A percentile compares a stretch with the other conserved stretches of the same genome.
Evolutionary conservation across 2,329 filamentous ascomycete species (phyloP).

Genomic region (Alternaria novae-zelandiae): DNA sequence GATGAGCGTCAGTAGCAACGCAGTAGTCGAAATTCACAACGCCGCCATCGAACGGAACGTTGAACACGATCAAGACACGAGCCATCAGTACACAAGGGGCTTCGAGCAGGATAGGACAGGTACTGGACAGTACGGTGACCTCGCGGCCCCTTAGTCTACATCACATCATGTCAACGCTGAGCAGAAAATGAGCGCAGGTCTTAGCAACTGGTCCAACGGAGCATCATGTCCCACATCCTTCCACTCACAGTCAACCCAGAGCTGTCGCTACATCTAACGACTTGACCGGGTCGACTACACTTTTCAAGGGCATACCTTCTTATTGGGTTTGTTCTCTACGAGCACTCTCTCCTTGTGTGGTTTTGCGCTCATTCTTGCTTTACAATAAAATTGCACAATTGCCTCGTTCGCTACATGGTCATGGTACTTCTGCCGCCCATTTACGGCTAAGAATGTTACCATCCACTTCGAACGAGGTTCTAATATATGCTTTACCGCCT

Average conservation of each 20-base stretch:
- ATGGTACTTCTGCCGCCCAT: background rate
- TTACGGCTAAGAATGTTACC: background rate
- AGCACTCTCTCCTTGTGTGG: background rate
- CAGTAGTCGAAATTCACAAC: conserved; percentile 5
- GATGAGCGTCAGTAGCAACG: conserved; percentile 14
- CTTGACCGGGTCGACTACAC: background rate
- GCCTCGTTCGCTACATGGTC: background rate
- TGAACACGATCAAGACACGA: conserved; percentile 1
- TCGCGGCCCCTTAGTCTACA: background rate
- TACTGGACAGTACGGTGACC: conserved; percentile 2
- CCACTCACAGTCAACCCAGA: background rate
- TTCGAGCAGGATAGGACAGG: conserved; percentile 1
- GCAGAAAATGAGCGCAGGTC: background rate
- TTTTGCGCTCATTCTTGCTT: background rate
- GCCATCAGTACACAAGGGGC: background rate
- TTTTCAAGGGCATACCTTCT: background rate
- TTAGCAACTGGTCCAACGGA: background rate
- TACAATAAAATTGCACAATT: background rate
- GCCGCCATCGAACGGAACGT: conserved; percentile 1
- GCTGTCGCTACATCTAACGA: conserved; percentile 9
- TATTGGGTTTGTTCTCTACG: background rate
- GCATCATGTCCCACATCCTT: background rate
- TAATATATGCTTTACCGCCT: background rate
- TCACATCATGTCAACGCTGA: background rate
- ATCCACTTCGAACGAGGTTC: background rate